phyloP scores from a whole-genome alignment of 768 basidiomycete species.

The Mycena rebaudengoi region DNA sequence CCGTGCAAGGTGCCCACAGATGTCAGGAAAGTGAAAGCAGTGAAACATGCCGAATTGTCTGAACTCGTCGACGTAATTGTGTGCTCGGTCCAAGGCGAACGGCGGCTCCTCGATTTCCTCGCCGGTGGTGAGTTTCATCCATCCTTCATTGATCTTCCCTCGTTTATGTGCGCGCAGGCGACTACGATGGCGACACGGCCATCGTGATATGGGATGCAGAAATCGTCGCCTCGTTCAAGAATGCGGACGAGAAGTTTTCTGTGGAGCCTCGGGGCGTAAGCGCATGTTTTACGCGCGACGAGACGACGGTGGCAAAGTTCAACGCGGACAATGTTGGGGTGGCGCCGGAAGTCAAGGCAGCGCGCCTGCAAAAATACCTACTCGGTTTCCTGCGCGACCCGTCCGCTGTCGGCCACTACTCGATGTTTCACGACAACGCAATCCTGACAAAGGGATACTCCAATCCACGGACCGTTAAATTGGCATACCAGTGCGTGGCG shows the following conservation, averaged over 20 bases:
- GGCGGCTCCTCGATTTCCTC: conserved; percentile 68
- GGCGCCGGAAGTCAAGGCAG: conserved; percentile 36
- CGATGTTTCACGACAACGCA: conserved; percentile 62
- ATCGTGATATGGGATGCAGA: conserved; percentile 65
- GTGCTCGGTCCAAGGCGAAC: conserved; percentile 57
- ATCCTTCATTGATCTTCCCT: not conserved
- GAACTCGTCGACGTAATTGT: conserved; percentile 67
- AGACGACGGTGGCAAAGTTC: conserved; percentile 55
- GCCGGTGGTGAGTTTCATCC: conserved; percentile 59
- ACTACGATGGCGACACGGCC: conserved; percentile 76
- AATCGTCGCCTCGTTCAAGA: conserved; percentile 63
- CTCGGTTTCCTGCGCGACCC: conserved; percentile 57
- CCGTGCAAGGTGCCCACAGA: conserved; percentile 80
- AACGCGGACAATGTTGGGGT: conserved; percentile 34
- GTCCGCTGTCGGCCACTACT: conserved; percentile 62
- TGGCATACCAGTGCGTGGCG: conserved; percentile 56
- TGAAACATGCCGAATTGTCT: conserved; percentile 57
- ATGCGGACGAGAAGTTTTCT: conserved; percentile 58
- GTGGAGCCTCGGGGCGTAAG: conserved; percentile 55
- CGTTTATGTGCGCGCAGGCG: conserved; percentile 51
- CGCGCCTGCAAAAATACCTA: conserved; percentile 56
- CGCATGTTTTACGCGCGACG: conserved; percentile 50
- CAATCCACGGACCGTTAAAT: conserved; percentile 54
- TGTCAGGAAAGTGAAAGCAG: conserved; percentile 69
- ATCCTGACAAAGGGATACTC: conserved; percentile 62